Evolutionary conservation across 495 filamentous ascomycete genomes (phyloP).

Genomic region (Xylaria grammica): DNA sequence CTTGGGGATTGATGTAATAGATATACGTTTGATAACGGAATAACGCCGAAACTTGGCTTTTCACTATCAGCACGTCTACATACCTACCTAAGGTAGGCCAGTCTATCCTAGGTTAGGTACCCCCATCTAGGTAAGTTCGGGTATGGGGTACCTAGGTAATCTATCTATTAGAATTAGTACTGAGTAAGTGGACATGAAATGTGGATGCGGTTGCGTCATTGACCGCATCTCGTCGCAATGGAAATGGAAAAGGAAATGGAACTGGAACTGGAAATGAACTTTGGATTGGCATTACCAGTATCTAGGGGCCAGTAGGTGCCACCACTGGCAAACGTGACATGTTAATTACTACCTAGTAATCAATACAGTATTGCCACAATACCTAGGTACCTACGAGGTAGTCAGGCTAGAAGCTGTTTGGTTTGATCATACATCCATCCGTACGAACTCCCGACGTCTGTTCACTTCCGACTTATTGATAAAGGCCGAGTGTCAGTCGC

Average conservation of each 20-base stretch:
- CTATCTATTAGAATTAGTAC: no score
- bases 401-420: no score
- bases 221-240: background rate
- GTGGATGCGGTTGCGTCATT: slow-evolving; percentile 11
- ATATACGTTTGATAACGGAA: slow-evolving; percentile 10
- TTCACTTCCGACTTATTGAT: background rate
- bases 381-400: no score
- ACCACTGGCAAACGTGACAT: background rate
- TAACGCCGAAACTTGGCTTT: slow-evolving; percentile 9
- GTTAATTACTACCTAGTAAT: background rate
- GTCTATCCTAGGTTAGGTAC: no score
- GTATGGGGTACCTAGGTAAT: no score
- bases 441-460: background rate
- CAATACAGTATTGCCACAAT: no score
- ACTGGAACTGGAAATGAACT: no score
- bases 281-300: background rate
- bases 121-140: no score
- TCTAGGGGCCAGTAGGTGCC: slow-evolving; percentile 5
- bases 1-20: no score
- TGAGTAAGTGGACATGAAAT: no score
- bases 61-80: background rate
- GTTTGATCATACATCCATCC: background rate
- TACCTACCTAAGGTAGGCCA: no score
- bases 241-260: no score
- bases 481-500: background rate